Percentiles rank a stretch among this genome's conserved stretches.
Conservation (phyloP, 768 basidiomycete species). For the Boletus sp. region DNA sequence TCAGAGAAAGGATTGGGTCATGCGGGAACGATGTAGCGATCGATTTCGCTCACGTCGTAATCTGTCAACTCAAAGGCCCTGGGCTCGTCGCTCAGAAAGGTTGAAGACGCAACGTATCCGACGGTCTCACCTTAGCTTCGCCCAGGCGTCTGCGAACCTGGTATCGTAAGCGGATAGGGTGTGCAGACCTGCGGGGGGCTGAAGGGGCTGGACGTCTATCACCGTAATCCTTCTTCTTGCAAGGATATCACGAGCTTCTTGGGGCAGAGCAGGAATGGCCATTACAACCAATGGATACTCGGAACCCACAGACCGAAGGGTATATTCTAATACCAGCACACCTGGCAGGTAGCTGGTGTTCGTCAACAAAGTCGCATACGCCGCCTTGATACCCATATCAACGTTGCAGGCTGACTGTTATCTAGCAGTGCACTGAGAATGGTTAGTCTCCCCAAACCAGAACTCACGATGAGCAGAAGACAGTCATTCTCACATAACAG, state of each 20-base stretch:
- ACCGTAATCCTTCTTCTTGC: constrained; percentile 50
- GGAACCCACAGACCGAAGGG: constrained; percentile 52
- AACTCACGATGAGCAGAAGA: neutral
- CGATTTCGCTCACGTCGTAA: constrained; percentile 54
- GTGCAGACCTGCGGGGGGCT: constrained; percentile 45
- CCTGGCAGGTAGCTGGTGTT: constrained; percentile 57
- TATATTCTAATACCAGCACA: constrained; percentile 52
- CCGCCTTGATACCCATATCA: constrained; percentile 42
- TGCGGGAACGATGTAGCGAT: neutral
- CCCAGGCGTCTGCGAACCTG: constrained; percentile 65
- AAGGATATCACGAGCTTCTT: constrained; percentile 52
- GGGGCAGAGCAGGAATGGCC: constrained; percentile 58
- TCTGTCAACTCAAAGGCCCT: constrained; percentile 63
- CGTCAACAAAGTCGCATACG: constrained; percentile 80
- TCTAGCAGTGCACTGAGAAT: neutral
- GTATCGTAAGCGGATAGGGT: constrained; percentile 37
- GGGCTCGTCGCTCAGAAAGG: neutral
- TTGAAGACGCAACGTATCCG: constrained; percentile 23
- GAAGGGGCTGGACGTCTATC: constrained; percentile 58
- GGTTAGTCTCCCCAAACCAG: neutral
- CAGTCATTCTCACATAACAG: neutral
- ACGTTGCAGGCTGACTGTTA: neutral
- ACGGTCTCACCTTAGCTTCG: constrained; percentile 48
- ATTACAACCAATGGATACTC: constrained; percentile 80
- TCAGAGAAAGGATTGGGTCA: constrained; percentile 2